Evolutionary conservation across 2,329 filamentous ascomycete genomes (phyloP), one percentile per base, ranked within the genome.

Genomic region (Sporothrix mexicana): DNA sequence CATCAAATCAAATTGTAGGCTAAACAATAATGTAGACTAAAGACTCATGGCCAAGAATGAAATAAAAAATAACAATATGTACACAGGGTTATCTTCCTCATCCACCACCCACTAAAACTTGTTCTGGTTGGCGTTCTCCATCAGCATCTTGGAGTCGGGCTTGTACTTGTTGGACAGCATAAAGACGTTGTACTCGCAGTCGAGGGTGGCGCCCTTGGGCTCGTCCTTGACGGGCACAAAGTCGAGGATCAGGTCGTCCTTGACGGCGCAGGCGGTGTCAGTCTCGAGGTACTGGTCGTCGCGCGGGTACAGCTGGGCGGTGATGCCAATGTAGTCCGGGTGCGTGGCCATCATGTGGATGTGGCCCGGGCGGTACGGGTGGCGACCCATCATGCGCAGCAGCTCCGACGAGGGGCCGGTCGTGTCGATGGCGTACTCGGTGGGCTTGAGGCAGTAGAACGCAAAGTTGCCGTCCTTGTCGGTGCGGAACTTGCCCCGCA

Each of bases 241-340:
- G 64, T 83, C 78, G 0, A 83, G 78, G 4, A 82, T 68, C 12
- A 83, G 75, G 20, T 79, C 79, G 17, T 80, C 78, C 76, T 83
- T 83, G 41, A 83, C 82, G 10, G 81, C 82, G 43, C 80, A 82
- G 3, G 82, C 81, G 0, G 81, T 81, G 73, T 83, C 82, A 3
- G 82, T 78, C 9, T 75, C 74, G 2, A 92, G 83, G 75, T 91
- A 90, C 71, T 86, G 83, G 79, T 87, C 85, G 73, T 84, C 82
- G 68, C 84, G 83, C 78, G 91, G 88, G 77, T 92, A 93, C 73
- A 92, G 90, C 78, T 93, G 90, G 0, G 90, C 92, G 0, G 88
- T 89, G 68, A 91, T 25, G 85, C 88, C 79, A 76, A 88, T 89
- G 83, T 90, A 90, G 47, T 85, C 86, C 1, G 17, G 84, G 55